A percentile compares a stretch with the other conserved stretches of the same genome.
Conservation (phyloP, 805 yeast genomes). For the Debaryomyces castellii region DNA sequence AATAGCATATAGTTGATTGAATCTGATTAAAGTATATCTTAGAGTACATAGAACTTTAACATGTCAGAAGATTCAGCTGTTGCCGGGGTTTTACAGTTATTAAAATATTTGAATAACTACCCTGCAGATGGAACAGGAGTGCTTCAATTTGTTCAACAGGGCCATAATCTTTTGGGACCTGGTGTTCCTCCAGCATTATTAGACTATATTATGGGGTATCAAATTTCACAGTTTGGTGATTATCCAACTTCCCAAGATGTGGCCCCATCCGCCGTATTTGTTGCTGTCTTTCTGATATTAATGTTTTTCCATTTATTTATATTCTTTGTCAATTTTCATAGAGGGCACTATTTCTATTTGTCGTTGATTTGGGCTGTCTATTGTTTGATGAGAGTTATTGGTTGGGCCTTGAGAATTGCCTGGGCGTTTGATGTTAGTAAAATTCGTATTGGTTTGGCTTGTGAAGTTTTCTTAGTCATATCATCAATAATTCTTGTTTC, state of each 20-base stretch:
- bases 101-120: conserved; percentile 20
- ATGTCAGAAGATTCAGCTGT: conserved; percentile 20
- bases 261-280: conserved; percentile 60
- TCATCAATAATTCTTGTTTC: conserved; percentile 61
- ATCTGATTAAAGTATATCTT: not conserved
- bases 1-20: too few relatives aligned
- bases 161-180: conserved; percentile 9
- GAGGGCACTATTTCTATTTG: conserved; percentile 63
- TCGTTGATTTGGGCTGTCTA: conserved; percentile 55
- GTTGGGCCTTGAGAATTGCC: conserved; percentile 54
- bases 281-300: conserved; percentile 51
- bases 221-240: conserved; percentile 58
- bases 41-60: not conserved
- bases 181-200: conserved; percentile 41
- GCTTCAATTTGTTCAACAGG: conserved; percentile 25
- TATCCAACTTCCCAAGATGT: conserved; percentile 53
- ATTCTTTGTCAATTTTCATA: conserved; percentile 44
- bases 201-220: conserved; percentile 35
- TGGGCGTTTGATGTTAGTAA: conserved; percentile 57
- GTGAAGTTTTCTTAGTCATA: conserved; percentile 54
- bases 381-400: conserved; percentile 52
- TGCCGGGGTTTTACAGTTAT: conserved; percentile 23
- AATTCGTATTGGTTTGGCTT: conserved; percentile 52
- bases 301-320: conserved; percentile 46
- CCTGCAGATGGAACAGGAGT: conserved; percentile 32